phyloP scores from a whole-genome alignment of 1,139 yeast genomes.

The Debaryomycetaceae sp. region DNA sequence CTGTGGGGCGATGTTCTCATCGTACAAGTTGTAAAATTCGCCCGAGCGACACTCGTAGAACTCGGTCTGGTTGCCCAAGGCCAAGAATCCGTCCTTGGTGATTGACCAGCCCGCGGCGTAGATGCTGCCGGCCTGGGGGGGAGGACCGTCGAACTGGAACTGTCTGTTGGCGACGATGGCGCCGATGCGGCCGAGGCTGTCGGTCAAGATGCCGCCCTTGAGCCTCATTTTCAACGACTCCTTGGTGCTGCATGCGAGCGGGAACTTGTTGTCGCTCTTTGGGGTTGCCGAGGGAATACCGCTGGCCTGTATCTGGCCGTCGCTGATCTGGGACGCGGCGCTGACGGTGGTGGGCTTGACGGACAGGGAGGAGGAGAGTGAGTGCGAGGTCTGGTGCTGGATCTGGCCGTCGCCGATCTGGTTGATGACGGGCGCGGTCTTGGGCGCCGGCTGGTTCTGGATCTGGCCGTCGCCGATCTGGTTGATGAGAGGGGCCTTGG shows the following conservation, averaged over 20 bases:
- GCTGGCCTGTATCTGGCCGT: conserved; percentile 18
- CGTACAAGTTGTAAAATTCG: conserved; percentile 73
- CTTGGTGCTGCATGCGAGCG: conserved; percentile 37
- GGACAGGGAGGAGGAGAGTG: conserved; percentile 15
- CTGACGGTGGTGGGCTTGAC: conserved; percentile 19
- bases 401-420: conserved; percentile 39
- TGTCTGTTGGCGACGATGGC: conserved; percentile 79
- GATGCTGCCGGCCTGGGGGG: conserved; percentile 84
- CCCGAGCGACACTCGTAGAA: conserved; percentile 80
- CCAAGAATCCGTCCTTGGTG: conserved; percentile 54
- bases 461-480: conserved; percentile 46
- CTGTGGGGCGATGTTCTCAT: conserved; percentile 53
- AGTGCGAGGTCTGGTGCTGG: conserved; percentile 32
- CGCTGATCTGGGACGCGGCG: conserved; percentile 33
- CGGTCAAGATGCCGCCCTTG: conserved; percentile 43
- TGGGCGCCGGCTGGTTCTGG: conserved; percentile 23
- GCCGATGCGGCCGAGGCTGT: conserved; percentile 61
- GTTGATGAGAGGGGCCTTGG: conserved; percentile 25
- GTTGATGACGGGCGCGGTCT: conserved; percentile 21
- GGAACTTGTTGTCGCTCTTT: conserved; percentile 3
- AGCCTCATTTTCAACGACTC: conserved; percentile 49
- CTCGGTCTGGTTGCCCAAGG: conserved; percentile 50
- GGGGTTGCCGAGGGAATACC: conserved; percentile 8
- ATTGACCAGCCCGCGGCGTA: conserved; percentile 81
- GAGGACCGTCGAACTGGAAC: conserved; percentile 86